phyloP scores from a whole-genome alignment of 805 yeast genomes.

The Starmerella ratchasimensis region DNA sequence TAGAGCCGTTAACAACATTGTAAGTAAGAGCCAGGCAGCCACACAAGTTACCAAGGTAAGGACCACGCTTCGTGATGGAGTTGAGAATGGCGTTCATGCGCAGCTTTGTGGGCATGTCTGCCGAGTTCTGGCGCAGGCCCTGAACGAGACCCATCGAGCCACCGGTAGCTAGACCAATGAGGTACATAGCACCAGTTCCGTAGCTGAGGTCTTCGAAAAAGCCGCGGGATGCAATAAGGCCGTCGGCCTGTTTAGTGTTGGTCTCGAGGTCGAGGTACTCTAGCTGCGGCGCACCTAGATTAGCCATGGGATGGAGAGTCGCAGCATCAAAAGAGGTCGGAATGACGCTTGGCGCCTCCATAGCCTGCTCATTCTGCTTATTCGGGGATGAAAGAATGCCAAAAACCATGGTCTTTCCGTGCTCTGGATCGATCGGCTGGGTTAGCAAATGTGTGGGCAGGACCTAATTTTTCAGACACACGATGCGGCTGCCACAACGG shows the following conservation, averaged over 20 bases:
- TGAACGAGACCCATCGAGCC: conserved; percentile 81
- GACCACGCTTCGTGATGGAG: conserved; percentile 89
- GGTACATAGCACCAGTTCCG: conserved; percentile 91
- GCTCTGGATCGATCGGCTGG: too few species aligned
- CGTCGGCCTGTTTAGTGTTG: conserved; percentile 39
- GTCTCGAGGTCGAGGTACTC: conserved; percentile 77
- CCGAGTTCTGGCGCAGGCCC: conserved; percentile 67
- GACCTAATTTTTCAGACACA: too few species aligned
- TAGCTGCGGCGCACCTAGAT: conserved; percentile 63
- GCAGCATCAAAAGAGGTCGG: conserved; percentile 43
- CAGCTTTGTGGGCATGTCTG: conserved; percentile 62
- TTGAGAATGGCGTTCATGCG: conserved; percentile 81
- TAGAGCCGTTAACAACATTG: conserved; percentile 65
- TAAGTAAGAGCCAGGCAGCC: conserved; percentile 87
- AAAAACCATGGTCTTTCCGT: conserved; percentile 17
- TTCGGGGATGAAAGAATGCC: conserved; percentile 8
- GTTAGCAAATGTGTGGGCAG: too few species aligned
- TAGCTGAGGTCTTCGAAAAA: conserved; percentile 96
- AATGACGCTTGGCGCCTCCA: conserved; percentile 11
- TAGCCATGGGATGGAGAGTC: conserved; percentile 81
- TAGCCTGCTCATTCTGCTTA: conserved; percentile 3
- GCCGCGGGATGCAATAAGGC: conserved; percentile 88
- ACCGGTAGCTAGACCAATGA: conserved; percentile 71
- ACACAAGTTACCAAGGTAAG: conserved; percentile 85
- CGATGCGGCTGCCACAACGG: too few species aligned